A percentile compares a stretch with the other conserved stretches of the same genome.
phyloP scores from a whole-genome alignment of 2,329 filamentous ascomycete genomes.

The Cercospora sp. region DNA sequence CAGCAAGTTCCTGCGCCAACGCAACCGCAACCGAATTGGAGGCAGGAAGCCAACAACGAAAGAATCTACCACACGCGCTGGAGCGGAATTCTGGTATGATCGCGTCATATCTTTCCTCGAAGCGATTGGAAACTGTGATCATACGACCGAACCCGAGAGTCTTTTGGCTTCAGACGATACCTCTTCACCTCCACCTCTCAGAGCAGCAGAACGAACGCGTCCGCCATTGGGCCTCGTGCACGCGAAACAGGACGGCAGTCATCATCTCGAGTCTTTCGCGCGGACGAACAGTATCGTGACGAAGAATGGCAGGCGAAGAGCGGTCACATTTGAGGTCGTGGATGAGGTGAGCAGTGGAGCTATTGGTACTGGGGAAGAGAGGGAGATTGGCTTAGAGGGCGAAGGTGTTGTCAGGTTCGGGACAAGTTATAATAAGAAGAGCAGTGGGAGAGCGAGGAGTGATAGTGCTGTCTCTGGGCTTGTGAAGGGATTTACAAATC shows the following conservation, averaged over 20 bases:
- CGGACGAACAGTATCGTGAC: not conserved
- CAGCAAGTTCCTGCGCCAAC: not conserved
- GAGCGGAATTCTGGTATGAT: constrained; percentile 1
- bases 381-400: not conserved
- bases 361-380: not conserved
- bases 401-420: not conserved
- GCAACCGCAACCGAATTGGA: not conserved
- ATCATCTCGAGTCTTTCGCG: not conserved
- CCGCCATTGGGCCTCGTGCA: not conserved
- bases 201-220: not conserved
- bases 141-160: not conserved
- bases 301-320: not conserved
- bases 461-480: not conserved
- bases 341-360: not conserved
- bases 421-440: not conserved
- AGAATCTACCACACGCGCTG: not conserved
- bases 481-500: not conserved
- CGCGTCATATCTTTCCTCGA: not conserved
- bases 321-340: not conserved
- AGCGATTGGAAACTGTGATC: not conserved
- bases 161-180: not conserved
- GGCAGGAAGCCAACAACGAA: not conserved
- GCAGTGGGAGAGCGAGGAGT: not conserved
- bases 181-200: not conserved
- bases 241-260: not conserved